These are phyloP conservation scores for Eucalyptus erythrocorys DNA, from an alignment of 345 rosid species.

Conservation along the genomic window DNA sequence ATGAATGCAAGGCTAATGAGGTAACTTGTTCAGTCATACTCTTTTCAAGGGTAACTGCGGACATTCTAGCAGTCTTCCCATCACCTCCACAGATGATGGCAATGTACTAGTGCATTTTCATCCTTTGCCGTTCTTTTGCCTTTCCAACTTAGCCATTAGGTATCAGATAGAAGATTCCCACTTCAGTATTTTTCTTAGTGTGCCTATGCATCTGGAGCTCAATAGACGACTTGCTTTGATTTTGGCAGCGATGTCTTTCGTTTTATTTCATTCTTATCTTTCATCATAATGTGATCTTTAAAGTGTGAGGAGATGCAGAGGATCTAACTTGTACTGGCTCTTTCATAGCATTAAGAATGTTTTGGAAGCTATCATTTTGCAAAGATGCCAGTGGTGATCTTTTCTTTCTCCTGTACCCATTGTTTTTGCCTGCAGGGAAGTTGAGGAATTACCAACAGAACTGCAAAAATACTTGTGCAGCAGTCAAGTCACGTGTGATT, in stretches of 20 bases:
- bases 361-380: not conserved
- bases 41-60: not conserved
- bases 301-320: not conserved
- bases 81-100: not conserved
- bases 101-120: not conserved
- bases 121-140: not conserved
- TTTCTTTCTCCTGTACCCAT: not conserved
- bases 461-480: slow-evolving; percentile 25
- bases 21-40: slow-evolving; percentile 12
- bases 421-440: slow-evolving; percentile 45
- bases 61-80: not conserved
- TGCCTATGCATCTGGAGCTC: not conserved
- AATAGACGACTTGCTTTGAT: not conserved
- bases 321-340: not conserved
- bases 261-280: not conserved
- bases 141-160: not conserved
- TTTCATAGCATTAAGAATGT: not conserved
- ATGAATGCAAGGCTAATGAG: slow-evolving; percentile 55
- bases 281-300: not conserved
- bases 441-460: slow-evolving; percentile 46
- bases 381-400: not conserved
- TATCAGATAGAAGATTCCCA: not conserved
- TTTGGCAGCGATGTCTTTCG: not conserved
- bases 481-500: slow-evolving; percentile 21
- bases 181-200: not conserved